Evolutionary conservation across 1,139 yeast genomes (phyloP), one percentile per base, ranked within the genome.

Genomic region (Candida glucosophila): DNA sequence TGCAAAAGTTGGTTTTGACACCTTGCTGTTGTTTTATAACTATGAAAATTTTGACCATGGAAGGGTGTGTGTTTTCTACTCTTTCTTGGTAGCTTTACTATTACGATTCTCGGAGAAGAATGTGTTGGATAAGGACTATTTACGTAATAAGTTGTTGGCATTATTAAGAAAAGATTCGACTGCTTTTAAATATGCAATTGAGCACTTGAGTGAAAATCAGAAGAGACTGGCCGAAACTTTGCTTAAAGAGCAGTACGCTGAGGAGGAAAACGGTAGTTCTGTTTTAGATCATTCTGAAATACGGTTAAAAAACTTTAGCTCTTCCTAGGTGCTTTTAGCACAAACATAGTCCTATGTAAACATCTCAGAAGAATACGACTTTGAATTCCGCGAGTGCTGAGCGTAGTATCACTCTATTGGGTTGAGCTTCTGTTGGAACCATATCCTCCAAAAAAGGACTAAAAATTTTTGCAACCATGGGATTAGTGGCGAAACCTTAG

Each of bases 141-240:
- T 69, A 17, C 74, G 67, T 32, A 63, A 59, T 6, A 70, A 73
- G 40, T 40, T 80, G 22, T 31, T 77, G 14, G 61, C 60, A 15
- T 52, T 81, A 30, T 67, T 79, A 7, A 55, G 58, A 9, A 48
- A 61, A 28, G 62, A 67, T 33, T 61, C 78, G 1, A 54, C 52
- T 3, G 49, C 63, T 5, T 82, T 83, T 54, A 79, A 78, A 39
- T 31, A 35, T 1, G 70, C 68, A 4, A 65, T 78, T 6, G 54
- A 49, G 24, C 43, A 36, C 2, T 41, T 71, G 15, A 54, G 49
- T 16, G 51, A 43, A 0, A 47, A 45, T 1, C 74, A 73, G 37
- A 61, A 57, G 32, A 27, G 30, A 6, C 32, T 47, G 11, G 52
- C 68, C 1, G 75, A 71, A 36, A 47, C 43, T 11, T 47, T 74